A percentile compares a stretch with the other conserved stretches of the same genome.
phyloP scores from a whole-genome alignment of 2,329 filamentous ascomycete species.

The Cryphonectria carpinicola region DNA sequence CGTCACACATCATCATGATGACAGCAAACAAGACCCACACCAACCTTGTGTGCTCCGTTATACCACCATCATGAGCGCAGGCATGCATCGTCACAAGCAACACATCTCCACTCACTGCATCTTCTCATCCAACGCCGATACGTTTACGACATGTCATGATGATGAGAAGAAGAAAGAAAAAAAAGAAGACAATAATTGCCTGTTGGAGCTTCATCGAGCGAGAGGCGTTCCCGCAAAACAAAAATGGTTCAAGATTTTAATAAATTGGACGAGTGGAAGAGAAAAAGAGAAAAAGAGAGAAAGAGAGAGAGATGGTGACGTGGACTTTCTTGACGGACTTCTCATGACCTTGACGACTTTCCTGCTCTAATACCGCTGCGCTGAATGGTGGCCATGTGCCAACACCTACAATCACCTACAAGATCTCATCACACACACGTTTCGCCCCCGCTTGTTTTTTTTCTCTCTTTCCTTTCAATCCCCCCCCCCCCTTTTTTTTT shows the following conservation, averaged over 20 bases:
- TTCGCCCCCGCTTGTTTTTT: neutral
- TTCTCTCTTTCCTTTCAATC: neutral
- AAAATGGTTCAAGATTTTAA: conserved; percentile 9
- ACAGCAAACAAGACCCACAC: neutral
- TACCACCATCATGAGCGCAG: neutral
- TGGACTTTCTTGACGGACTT: conserved; percentile 24
- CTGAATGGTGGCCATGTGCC: conserved; percentile 18
- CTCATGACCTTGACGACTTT: conserved; percentile 24
- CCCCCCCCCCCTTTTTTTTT: neutral
- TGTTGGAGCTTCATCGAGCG: conserved; percentile 12
- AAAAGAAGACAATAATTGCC: neutral
- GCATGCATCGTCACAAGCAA: conserved; percentile 9
- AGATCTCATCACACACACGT: neutral
- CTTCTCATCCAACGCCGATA: conserved; percentile 7
- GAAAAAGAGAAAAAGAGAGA: neutral
- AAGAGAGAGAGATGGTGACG: neutral
- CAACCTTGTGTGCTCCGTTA: neutral
- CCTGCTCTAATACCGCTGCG: conserved; percentile 15
- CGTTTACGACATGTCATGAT: conserved; percentile 24
- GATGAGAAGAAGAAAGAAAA: neutral
- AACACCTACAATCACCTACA: neutral
- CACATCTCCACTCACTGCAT: conserved; percentile 1
- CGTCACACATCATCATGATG: neutral
- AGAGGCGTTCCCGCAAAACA: conserved; percentile 9
- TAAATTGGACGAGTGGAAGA: conserved; percentile 3